Base-by-base conservation (phyloP, 129 eudicot species). In the Cynara cardunculus region DNA sequence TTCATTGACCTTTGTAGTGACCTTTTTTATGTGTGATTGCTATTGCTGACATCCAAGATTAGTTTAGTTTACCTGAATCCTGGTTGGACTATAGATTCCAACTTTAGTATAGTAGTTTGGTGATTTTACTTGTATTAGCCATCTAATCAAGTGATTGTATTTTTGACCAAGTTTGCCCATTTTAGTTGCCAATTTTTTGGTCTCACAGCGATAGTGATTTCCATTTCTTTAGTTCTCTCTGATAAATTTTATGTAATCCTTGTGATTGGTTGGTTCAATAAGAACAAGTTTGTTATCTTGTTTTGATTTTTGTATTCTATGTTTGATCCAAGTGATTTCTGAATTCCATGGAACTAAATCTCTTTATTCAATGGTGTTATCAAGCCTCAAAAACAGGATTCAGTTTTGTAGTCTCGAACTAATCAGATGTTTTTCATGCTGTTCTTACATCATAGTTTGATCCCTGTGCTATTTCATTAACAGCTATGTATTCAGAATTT, bases 341-440 rank as follows among this genome's bases (percentile, higher is more conserved):
- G 69, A 12, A 26, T 81, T 26, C n/a, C 37, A 13, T 81, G 75
- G 72, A 73, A 73, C 53, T 34, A 75, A 30, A 75, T 49, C 66
- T 61, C 14, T 74, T 49, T 37, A 32, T 64, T 25, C 12, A 46
- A 8, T 46, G 30, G 46, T 31, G 22, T 13, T 34, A 69, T 78
- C 49, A 44, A 21, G 8, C 12, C 25, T 79, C 72, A 16, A 7
- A 35, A 70, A 65, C 5, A 18, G 44, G 65, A 35, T 77, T 77
- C 37, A 24, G 26, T 16, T 66, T 25, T 66, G 25, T 41, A 24
- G 35, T 77, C 61, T 35, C 22, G 3, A 77, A 65, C 65, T 25
- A 41, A 69, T 78, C 69, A 19, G 27, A 56, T 78, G 69, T 69
- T 30, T 41, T 46, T 12, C 64, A 19, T 24, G 62, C 41, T 34